Percentiles rank a stretch among this genome's conserved stretches.
phyloP scores from a whole-genome alignment of 2,329 filamentous ascomycete genomes.

The Colletotrichum incanum region DNA sequence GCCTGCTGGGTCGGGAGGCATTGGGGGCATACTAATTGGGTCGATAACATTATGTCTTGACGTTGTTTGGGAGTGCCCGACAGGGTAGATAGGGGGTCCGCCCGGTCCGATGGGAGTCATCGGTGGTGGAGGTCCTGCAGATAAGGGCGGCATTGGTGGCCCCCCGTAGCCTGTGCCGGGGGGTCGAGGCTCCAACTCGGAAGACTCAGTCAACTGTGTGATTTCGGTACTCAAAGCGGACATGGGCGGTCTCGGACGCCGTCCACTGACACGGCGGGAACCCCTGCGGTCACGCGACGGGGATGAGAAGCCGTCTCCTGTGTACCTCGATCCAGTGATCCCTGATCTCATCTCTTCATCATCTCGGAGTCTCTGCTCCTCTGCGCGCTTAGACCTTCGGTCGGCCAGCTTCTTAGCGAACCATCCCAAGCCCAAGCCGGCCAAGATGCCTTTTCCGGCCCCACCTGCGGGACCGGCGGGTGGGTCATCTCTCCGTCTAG shows the following conservation, averaged over 20 bases:
- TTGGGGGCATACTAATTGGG: slow-evolving; percentile 61
- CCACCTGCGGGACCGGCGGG: slow-evolving; percentile 61
- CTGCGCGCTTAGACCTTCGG: slow-evolving; percentile 64
- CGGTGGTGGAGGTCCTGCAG: slow-evolving; percentile 46
- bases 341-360: slow-evolving; percentile 73
- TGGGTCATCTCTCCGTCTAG: slow-evolving; percentile 65
- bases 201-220: slow-evolving; percentile 52
- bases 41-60: slow-evolving; percentile 57
- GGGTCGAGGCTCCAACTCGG: slow-evolving; percentile 58
- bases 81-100: slow-evolving; percentile 38
- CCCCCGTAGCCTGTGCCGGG: slow-evolving; percentile 50
- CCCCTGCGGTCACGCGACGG: slow-evolving; percentile 51
- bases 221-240: slow-evolving; percentile 42
- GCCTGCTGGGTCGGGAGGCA: slow-evolving; percentile 64
- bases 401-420: slow-evolving; percentile 77
- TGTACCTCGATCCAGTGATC: slow-evolving; percentile 75
- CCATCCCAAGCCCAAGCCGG: slow-evolving; percentile 78
- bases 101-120: slow-evolving; percentile 59
- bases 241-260: slow-evolving; percentile 48
- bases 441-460: slow-evolving; percentile 71
- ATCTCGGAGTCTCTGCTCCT: slow-evolving; percentile 60
- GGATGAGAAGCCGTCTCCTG: slow-evolving; percentile 75
- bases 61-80: slow-evolving; percentile 51
- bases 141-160: slow-evolving; percentile 57
- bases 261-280: slow-evolving; percentile 49